Conservation (phyloP, 257 asterid genomes). For the Eucommia ulmoides region DNA sequence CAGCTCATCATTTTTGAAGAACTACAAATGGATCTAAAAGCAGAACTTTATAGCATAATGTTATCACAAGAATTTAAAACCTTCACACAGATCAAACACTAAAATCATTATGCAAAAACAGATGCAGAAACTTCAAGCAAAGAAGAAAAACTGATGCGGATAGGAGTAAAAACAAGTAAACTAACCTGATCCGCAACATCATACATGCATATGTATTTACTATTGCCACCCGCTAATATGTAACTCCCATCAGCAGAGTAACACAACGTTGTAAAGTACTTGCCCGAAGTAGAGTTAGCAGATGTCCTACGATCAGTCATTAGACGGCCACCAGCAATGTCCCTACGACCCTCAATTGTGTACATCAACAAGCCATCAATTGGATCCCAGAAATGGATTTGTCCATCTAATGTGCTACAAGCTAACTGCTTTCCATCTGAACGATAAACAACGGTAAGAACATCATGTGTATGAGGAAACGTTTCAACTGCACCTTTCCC, state of each 20-base stretch:
- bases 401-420: slow-evolving; percentile 89
- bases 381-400: slow-evolving; percentile 96
- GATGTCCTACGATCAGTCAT: slow-evolving; percentile 95
- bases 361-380: slow-evolving; percentile 67
- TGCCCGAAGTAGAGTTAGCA: slow-evolving; percentile 77
- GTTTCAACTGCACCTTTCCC: slow-evolving; percentile 89
- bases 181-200: slow-evolving; percentile 95
- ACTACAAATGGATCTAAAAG: too few relatives aligned
- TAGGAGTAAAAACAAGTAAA: slow-evolving; percentile 2
- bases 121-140: slow-evolving; percentile 1
- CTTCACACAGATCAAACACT: not conserved
- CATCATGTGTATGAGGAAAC: slow-evolving; percentile 85
- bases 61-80: not conserved
- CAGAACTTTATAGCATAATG: too few relatives aligned
- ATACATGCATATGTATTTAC: slow-evolving; percentile 92
- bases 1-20: too few relatives aligned
- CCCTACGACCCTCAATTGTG: slow-evolving; percentile 94
- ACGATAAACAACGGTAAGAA: slow-evolving; percentile 76
- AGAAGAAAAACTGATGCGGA: not conserved
- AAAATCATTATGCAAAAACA: not conserved
- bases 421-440: slow-evolving; percentile 98
- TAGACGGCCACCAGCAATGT: slow-evolving; percentile 97
- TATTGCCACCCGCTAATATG: slow-evolving; percentile 93
- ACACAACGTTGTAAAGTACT: slow-evolving; percentile 83
- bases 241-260: slow-evolving; percentile 98